Conservation (phyloP, 2,329 filamentous ascomycete species). For the Apiospora arundinis region DNA sequence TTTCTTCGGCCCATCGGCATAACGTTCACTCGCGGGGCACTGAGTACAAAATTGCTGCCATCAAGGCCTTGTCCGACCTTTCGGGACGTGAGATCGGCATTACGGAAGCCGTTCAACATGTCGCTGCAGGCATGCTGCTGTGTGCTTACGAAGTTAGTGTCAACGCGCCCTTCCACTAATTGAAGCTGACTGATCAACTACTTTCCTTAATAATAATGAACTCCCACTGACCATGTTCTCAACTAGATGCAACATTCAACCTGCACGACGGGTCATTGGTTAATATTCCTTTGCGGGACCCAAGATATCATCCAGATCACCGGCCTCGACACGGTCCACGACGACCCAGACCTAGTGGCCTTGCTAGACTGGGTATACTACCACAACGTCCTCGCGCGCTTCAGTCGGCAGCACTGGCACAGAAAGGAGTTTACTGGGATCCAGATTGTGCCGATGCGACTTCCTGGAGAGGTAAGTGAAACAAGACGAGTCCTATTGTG, state of each 20-base stretch:
- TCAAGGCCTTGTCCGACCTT: conserved; percentile 26
- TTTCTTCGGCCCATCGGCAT: conserved; percentile 6
- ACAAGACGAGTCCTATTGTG: not conserved
- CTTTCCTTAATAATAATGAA: not conserved
- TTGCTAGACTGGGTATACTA: conserved; percentile 40
- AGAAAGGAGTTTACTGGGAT: conserved; percentile 20
- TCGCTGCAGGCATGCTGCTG: conserved; percentile 36
- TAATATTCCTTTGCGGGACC: conserved; percentile 27
- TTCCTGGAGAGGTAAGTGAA: not conserved
- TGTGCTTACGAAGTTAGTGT: conserved; percentile 34
- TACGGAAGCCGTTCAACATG: conserved; percentile 34
- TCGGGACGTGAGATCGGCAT: conserved; percentile 22
- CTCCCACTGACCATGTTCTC: not conserved
- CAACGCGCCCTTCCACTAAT: not conserved
- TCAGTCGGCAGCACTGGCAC: conserved; percentile 36
- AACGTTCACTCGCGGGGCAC: conserved; percentile 29
- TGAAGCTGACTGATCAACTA: not conserved
- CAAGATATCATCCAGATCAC: conserved; percentile 31
- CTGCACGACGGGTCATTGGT: conserved; percentile 31
- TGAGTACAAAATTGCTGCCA: conserved; percentile 32
- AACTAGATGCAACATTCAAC: conserved; percentile 24
- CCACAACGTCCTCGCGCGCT: conserved; percentile 37
- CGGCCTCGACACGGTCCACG: conserved; percentile 22
- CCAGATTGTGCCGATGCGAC: not conserved
- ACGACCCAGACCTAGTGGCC: conserved; percentile 27